These are phyloP conservation scores for Hypoxylon fragiforme DNA, from an alignment of 495 filamentous ascomycete genomes.

Conservation along the genomic window DNA sequence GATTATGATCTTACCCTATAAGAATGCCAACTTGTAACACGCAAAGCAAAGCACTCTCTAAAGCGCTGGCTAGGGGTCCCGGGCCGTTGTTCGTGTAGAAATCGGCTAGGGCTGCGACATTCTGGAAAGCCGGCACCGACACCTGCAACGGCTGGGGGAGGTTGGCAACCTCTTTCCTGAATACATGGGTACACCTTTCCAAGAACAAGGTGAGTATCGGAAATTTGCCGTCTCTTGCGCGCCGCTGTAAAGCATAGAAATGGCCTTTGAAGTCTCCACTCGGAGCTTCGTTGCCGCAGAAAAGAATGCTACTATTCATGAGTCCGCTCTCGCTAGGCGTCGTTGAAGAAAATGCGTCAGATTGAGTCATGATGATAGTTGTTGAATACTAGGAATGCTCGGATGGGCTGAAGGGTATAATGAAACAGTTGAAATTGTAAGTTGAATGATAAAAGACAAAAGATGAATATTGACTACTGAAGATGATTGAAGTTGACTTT, in stretches of 20 bases:
- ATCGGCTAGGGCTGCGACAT: not conserved
- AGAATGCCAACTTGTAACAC: not conserved
- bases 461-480: too few relatives aligned
- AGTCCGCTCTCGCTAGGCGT: not conserved
- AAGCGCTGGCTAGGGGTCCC: not conserved
- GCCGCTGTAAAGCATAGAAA: not conserved
- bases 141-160: not conserved
- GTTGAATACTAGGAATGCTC: not conserved
- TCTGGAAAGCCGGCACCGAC: not conserved
- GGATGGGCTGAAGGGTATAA: too few relatives aligned
- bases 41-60: not conserved
- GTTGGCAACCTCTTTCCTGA: not conserved
- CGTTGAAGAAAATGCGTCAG: not conserved
- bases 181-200: not conserved
- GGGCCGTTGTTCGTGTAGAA: not conserved
- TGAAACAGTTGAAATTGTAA: too few relatives aligned
- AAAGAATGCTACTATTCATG: not conserved
- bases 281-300: not conserved
- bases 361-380: not conserved
- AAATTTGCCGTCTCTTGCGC: not conserved
- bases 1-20: not conserved
- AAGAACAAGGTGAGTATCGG: not conserved
- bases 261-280: not conserved
- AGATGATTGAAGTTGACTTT: too few relatives aligned
- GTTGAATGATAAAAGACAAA: too few relatives aligned